These are phyloP conservation scores for Tolypocladium nubicola DNA, from an alignment of 2,329 filamentous ascomycete species.

Conservation along the genomic window DNA sequence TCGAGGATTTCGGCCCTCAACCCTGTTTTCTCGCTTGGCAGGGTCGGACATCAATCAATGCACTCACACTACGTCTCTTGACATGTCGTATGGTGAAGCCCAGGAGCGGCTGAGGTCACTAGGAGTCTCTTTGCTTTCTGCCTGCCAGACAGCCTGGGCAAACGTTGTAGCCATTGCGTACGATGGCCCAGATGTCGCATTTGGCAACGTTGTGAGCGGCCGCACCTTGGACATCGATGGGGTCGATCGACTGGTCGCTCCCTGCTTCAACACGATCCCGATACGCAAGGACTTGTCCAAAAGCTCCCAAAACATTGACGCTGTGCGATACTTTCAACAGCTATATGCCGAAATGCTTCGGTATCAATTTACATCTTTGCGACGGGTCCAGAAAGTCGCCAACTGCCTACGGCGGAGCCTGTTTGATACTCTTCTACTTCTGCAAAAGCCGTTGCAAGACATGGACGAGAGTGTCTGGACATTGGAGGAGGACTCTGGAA, in stretches of 20 bases:
- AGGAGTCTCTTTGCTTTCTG: constrained; percentile 51
- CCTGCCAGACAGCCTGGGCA: constrained; percentile 66
- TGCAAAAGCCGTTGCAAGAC: constrained; percentile 55
- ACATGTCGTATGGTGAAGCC: constrained; percentile 31
- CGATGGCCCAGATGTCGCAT: constrained; percentile 58
- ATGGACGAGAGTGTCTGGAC: constrained; percentile 48
- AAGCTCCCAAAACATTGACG: constrained; percentile 37
- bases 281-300: constrained; percentile 46
- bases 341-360: constrained; percentile 51
- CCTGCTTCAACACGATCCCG: constrained; percentile 86
- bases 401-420: constrained; percentile 38
- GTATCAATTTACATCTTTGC: constrained; percentile 66
- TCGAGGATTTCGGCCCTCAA: constrained; percentile 29
- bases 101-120: constrained; percentile 39
- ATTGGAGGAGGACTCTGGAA: constrained; percentile 43
- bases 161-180: constrained; percentile 49
- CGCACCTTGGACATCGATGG: constrained; percentile 55
- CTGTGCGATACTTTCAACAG: constrained; percentile 50
- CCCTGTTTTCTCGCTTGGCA: constrained; percentile 12
- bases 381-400: constrained; percentile 51
- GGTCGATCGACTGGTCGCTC: constrained; percentile 66
- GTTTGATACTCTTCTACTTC: constrained; percentile 72
- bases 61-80: constrained; percentile 16
- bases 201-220: constrained; percentile 78
- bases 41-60: constrained; percentile 15